Evolutionary conservation across 1,284 basidiomycete species (phyloP).

Genomic region (Cutaneotrichosporon sp.): DNA sequence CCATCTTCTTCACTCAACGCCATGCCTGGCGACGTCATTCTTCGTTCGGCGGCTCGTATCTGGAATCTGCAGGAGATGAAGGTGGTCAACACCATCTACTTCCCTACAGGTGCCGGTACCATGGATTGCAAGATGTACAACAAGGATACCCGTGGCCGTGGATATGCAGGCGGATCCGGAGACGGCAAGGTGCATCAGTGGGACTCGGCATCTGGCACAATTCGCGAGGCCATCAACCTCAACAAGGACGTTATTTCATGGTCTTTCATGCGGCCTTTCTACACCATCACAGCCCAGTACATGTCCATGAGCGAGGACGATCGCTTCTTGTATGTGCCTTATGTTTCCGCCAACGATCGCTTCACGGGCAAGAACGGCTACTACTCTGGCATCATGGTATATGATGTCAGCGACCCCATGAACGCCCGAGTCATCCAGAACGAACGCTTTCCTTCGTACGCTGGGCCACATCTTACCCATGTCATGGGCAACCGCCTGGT

Average conservation of each 20-base stretch:
- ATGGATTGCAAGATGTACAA: slow-evolving; percentile 15
- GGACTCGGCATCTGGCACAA: slow-evolving; percentile 3
- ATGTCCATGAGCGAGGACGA: slow-evolving; percentile 15
- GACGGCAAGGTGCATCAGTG: slow-evolving; percentile 13
- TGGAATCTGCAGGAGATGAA: slow-evolving; percentile 12
- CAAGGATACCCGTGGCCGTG: slow-evolving; percentile 7
- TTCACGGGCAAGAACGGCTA: slow-evolving; percentile 4
- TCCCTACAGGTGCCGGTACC: slow-evolving; percentile 8
- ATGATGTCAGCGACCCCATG: slow-evolving; percentile 12
- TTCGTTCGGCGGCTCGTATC: slow-evolving; percentile 10
- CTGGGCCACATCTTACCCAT: slow-evolving; percentile 14
- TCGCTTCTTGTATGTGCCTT: slow-evolving; percentile 13
- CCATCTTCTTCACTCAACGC: slow-evolving; percentile 6
- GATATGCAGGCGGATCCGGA: slow-evolving; percentile 15
- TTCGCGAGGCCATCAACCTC: slow-evolving; percentile 11
- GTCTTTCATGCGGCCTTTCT: slow-evolving; percentile 1
- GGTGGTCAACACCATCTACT: slow-evolving; percentile 7
- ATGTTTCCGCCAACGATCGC: slow-evolving; percentile 8
- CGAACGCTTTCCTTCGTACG: slow-evolving; percentile 8
- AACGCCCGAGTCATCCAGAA: slow-evolving; percentile 7
- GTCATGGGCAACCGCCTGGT: slow-evolving; percentile 13
- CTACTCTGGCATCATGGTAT: slow-evolving; percentile 13
- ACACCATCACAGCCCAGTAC: slow-evolving; percentile 14
- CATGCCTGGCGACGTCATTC: slow-evolving; percentile 1
- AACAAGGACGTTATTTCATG: slow-evolving; percentile 7